Conservation (phyloP, 176 grass and related monocot species). For the Cenchrus americanus region DNA sequence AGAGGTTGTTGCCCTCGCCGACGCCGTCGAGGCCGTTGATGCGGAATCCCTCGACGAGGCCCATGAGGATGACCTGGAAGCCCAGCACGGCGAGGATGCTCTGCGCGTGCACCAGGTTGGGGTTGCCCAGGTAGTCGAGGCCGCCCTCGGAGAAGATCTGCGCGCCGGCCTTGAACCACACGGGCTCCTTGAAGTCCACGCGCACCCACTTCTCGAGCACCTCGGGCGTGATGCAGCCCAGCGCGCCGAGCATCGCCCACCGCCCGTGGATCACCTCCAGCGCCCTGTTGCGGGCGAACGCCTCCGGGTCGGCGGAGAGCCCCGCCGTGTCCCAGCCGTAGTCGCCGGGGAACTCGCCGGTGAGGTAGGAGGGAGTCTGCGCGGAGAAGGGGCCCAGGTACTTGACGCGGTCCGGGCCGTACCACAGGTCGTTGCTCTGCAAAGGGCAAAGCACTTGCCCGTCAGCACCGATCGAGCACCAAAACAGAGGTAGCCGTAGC, state of each 20-base stretch:
- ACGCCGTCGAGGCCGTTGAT: constrained; percentile 90
- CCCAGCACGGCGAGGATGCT: constrained; percentile 92
- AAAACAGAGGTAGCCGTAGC: background rate
- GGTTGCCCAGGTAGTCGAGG: constrained; percentile 96
- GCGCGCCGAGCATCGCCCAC: constrained; percentile 94
- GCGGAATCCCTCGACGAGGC: constrained; percentile 89
- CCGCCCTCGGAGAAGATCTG: constrained; percentile 99
- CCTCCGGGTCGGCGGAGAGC: constrained; percentile 91
- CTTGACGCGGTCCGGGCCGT: constrained; percentile 83
- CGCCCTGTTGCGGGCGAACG: constrained; percentile 86
- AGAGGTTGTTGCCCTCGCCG: constrained; percentile 93
- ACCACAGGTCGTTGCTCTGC: constrained; percentile 89
- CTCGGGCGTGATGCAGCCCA: constrained; percentile 92
- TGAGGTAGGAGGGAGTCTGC: constrained; percentile 87
- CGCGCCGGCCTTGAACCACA: constrained; percentile 97
- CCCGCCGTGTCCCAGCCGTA: constrained; percentile 97
- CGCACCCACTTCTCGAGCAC: constrained; percentile 87
- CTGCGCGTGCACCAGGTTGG: constrained; percentile 96
- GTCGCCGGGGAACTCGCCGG: constrained; percentile 90
- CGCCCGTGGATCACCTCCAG: constrained; percentile 96
- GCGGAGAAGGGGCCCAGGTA: constrained; percentile 96
- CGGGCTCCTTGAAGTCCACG: constrained; percentile 94
- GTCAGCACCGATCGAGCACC: background rate
- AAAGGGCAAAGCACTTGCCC: accelerated
- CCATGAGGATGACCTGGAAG: constrained; percentile 93